Evolutionary conservation across 768 basidiomycete genomes (phyloP).

Genomic region (Artomyces pyxidatus): DNA sequence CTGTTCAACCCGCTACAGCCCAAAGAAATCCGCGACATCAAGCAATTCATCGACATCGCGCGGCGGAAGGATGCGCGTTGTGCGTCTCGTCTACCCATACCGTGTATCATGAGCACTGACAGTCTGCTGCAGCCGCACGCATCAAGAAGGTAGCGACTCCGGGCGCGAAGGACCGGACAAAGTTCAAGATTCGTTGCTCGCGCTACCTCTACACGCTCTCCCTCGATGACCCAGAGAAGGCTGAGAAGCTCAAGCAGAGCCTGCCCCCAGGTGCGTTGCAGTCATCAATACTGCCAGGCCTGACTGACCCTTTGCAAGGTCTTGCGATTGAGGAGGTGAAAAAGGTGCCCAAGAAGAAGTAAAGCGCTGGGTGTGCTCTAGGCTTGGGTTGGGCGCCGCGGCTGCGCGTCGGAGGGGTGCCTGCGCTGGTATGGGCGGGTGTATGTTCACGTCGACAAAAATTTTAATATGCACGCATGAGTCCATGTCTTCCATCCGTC

Average conservation of each 20-base stretch:
- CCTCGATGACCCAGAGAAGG: slow-evolving; percentile 95
- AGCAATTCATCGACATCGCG: slow-evolving; percentile 95
- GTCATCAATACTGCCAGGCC: too few relatives aligned
- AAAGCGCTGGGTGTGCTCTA: slow-evolving; percentile 21
- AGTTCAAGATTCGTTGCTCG: slow-evolving; percentile 98
- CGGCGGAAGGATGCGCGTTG: slow-evolving; percentile 95
- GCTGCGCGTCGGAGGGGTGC: background rate
- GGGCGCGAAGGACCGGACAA: slow-evolving; percentile 75
- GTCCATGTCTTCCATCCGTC: background rate
- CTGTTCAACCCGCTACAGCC: slow-evolving; percentile 43
- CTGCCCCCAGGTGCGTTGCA: slow-evolving; percentile 80
- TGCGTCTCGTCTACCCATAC: slow-evolving; percentile 36
- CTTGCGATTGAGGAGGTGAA: slow-evolving; percentile 66
- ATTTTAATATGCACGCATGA: slow-evolving; percentile 6
- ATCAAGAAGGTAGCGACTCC: slow-evolving; percentile 87
- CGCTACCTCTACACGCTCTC: slow-evolving; percentile 96
- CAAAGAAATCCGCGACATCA: slow-evolving; percentile 97
- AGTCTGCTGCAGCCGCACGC: slow-evolving; percentile 65
- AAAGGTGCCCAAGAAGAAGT: slow-evolving; percentile 66
- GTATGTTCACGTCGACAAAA: slow-evolving; percentile 10
- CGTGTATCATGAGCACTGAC: background rate
- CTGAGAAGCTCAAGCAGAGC: slow-evolving; percentile 93
- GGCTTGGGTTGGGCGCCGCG: background rate
- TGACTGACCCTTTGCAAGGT: slow-evolving; percentile 33
- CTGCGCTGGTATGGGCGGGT: background rate